Evolutionary conservation across 257 asterid species (phyloP).

Genomic region (Leonotis leonurus): DNA sequence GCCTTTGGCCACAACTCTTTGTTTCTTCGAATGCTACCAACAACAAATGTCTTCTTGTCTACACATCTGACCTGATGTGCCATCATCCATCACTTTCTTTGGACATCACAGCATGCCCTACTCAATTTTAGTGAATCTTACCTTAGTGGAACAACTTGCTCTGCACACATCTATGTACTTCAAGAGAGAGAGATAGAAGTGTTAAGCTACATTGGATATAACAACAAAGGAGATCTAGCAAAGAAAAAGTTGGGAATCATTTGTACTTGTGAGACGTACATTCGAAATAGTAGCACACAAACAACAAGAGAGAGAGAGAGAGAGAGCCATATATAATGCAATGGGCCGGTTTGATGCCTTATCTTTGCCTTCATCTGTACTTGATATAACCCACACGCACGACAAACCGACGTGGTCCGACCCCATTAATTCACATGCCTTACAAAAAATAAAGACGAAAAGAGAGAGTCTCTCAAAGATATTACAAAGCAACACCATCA

Average conservation of each 20-base stretch:
- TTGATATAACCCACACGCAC: slow-evolving; percentile 12
- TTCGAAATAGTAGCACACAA: neutral
- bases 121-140: slow-evolving; percentile 26
- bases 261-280: slow-evolving; percentile 28
- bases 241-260: slow-evolving; percentile 26
- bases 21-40: slow-evolving; percentile 40
- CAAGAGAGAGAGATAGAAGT: slow-evolving; percentile 15
- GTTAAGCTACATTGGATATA: slow-evolving; percentile 18
- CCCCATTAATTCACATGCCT: slow-evolving; percentile 35
- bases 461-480: neutral
- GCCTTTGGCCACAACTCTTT: slow-evolving; percentile 41
- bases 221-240: neutral
- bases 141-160: slow-evolving; percentile 38
- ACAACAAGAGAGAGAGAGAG: slow-evolving; percentile 8
- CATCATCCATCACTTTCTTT: slow-evolving; percentile 13
- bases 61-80: slow-evolving; percentile 10
- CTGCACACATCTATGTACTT: slow-evolving; percentile 27
- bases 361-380: slow-evolving; percentile 11
- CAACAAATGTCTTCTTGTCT: slow-evolving; percentile 37
- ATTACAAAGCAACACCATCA: neutral
- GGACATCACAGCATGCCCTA: slow-evolving; percentile 20
- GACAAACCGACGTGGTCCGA: slow-evolving; percentile 25
- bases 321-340: too few species aligned
- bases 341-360: slow-evolving; percentile 13
- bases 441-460: neutral